A percentile compares a stretch with the other conserved stretches of the same genome.
These are phyloP conservation scores for Diospyros kaki DNA, from an alignment of 148 eudicot genomes.

Conservation along the genomic window DNA sequence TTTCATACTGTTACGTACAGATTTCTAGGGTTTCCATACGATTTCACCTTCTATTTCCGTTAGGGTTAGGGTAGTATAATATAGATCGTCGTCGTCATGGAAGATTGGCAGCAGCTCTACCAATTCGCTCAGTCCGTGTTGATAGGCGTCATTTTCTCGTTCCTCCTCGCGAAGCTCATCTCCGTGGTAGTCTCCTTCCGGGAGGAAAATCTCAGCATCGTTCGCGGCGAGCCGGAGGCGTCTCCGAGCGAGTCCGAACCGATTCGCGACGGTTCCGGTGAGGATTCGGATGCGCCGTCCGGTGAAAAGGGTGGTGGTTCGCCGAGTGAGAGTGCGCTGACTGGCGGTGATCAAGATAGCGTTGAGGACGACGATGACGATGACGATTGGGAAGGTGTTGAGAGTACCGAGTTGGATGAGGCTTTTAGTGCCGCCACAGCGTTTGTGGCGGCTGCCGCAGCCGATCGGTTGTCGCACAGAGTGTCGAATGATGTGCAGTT, in stretches of 20 bases:
- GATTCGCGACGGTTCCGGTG: conserved; percentile 23
- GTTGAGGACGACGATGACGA: conserved; percentile 56
- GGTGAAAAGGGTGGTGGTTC: conserved; percentile 29
- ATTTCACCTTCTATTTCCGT: not conserved
- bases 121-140: conserved; percentile 55
- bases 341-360: conserved; percentile 75
- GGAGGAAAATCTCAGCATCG: conserved; percentile 49
- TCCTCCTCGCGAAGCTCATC: conserved; percentile 80
- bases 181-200: conserved; percentile 74
- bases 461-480: conserved; percentile 51
- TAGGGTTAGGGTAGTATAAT: no score
- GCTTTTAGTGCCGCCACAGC: conserved; percentile 90
- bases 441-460: conserved; percentile 88
- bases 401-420: conserved; percentile 92
- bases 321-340: not conserved
- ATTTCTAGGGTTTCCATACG: conserved; percentile 12
- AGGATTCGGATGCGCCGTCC: conserved; percentile 10
- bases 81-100: conserved; percentile 24
- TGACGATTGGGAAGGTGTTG: conserved; percentile 99
- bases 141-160: conserved; percentile 75
- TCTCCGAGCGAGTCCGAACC: not conserved
- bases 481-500: conserved; percentile 73
- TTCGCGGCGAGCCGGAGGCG: conserved; percentile 22
- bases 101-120: conserved; percentile 53
- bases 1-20: not conserved